phyloP scores from a whole-genome alignment of 768 basidiomycete species.

The Boletus bicolor region DNA sequence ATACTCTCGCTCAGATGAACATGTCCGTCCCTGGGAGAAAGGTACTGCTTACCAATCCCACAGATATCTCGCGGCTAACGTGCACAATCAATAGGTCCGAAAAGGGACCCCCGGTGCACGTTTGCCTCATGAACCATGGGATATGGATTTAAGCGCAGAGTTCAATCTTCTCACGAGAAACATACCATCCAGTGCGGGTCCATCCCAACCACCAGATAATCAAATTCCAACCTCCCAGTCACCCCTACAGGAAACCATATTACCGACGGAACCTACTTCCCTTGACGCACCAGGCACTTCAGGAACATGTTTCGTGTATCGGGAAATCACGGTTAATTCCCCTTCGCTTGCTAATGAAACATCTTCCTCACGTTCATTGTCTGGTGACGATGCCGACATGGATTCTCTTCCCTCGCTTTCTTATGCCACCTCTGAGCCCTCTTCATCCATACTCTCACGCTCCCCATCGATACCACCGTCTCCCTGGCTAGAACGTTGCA shows the following conservation, averaged over 20 bases:
- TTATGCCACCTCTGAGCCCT: slow-evolving; percentile 31
- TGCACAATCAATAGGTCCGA: slow-evolving; percentile 29
- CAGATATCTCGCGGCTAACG: neutral
- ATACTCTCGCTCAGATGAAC: slow-evolving; percentile 37
- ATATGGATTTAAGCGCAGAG: slow-evolving; percentile 24
- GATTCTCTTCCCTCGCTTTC: slow-evolving; percentile 36
- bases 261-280: neutral
- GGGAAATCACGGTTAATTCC: slow-evolving; percentile 8
- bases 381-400: slow-evolving; percentile 26
- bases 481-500: slow-evolving; percentile 16
- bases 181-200: neutral
- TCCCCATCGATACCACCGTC: slow-evolving; percentile 42
- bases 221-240: neutral
- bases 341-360: slow-evolving; percentile 21
- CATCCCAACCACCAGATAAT: slow-evolving; percentile 4
- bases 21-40: slow-evolving; percentile 34
- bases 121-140: slow-evolving; percentile 43
- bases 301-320: slow-evolving; percentile 6
- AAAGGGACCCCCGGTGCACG: slow-evolving; percentile 42
- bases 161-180: slow-evolving; percentile 6
- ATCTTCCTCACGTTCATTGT: slow-evolving; percentile 19
- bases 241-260: neutral
- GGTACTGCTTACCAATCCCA: slow-evolving; percentile 23
- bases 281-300: neutral
- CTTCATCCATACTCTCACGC: slow-evolving; percentile 39